Percentiles rank a stretch among this genome's conserved stretches.
These are phyloP conservation scores for Globisporangium paddicum DNA, from an alignment of 352 stramenopile genomes.

Conservation along the genomic window DNA sequence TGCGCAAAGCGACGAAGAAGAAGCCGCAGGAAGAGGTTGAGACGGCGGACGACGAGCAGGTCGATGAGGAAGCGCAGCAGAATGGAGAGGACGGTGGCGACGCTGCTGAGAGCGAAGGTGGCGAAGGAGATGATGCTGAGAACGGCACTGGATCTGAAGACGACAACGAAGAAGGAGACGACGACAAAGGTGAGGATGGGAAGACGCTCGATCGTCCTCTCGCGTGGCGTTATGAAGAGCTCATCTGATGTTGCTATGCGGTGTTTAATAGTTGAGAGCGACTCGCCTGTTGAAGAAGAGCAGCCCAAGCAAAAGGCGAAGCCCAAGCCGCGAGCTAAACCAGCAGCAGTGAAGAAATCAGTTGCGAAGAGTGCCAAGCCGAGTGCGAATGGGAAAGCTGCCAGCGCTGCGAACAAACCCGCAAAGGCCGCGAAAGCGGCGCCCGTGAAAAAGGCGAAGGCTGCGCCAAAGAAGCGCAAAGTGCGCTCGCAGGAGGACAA, in stretches of 20 bases:
- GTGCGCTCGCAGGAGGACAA: slow-evolving; percentile 49
- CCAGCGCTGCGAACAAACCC: background rate
- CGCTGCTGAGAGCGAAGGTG: background rate
- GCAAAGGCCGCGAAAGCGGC: slow-evolving; percentile 1
- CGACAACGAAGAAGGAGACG: background rate
- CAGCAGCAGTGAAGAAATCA: slow-evolving; percentile 8
- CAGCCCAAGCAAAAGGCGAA: slow-evolving; percentile 8
- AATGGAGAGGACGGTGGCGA: background rate
- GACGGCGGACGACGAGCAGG: background rate
- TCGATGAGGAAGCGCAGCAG: background rate
- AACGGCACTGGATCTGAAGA: background rate
- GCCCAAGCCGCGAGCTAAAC: slow-evolving; percentile 19
- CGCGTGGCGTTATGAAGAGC: background rate
- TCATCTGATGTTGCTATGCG: background rate
- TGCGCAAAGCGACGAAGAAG: background rate
- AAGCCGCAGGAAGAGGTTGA: slow-evolving; percentile 1
- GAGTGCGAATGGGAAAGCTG: background rate
- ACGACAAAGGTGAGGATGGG: background rate
- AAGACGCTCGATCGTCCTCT: background rate
- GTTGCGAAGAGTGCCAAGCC: background rate
- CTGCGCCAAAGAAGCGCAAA: slow-evolving; percentile 48
- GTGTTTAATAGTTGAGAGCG: slow-evolving; percentile 2
- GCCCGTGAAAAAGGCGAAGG: slow-evolving; percentile 18
- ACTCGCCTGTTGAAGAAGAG: background rate
- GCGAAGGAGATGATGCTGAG: background rate